phyloP scores from a whole-genome alignment of 225 moss, liverwort and hornwort species.

The Asterella californica region DNA sequence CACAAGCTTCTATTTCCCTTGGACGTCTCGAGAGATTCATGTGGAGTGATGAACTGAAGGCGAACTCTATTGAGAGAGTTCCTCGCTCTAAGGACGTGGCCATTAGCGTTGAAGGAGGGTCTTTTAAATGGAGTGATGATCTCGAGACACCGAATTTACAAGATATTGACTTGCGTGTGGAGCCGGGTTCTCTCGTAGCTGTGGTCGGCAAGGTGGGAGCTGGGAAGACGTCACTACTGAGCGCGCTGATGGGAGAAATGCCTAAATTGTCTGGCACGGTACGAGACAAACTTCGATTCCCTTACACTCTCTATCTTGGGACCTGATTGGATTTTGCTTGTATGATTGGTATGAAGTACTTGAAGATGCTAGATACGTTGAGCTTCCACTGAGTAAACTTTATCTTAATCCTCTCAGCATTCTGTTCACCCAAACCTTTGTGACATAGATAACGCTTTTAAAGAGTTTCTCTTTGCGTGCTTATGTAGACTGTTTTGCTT shows the following conservation, averaged over 20 bases:
- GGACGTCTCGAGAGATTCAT: constrained; percentile 69
- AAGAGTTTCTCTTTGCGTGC: no score
- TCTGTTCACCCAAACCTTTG: no score
- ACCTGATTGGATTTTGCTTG: background rate
- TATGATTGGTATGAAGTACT: no score
- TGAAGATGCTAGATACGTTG: no score
- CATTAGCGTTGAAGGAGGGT: constrained; percentile 49
- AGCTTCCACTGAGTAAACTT: background rate
- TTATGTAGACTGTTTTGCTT: no score
- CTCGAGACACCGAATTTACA: constrained; percentile 41
- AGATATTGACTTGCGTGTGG: constrained; percentile 48
- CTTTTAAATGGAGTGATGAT: constrained; percentile 72
- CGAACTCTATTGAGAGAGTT: constrained; percentile 44
- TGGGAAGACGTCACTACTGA: constrained; percentile 76
- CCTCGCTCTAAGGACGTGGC: constrained; percentile 47
- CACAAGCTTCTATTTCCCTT: constrained; percentile 68
- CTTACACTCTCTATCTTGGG: background rate
- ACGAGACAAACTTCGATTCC: constrained; percentile 17
- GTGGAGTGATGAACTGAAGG: constrained; percentile 74
- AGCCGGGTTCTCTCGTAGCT: constrained; percentile 61
- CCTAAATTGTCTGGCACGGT: constrained; percentile 68
- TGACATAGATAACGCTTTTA: no score
- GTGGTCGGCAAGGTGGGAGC: constrained; percentile 92
- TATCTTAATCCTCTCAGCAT: background rate
- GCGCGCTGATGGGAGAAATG: constrained; percentile 84